Percentiles rank a stretch among this genome's conserved stretches.
Evolutionary conservation across 2,329 filamentous ascomycete genomes (phyloP).

Genomic region (Exutisphaerella laricina): DNA sequence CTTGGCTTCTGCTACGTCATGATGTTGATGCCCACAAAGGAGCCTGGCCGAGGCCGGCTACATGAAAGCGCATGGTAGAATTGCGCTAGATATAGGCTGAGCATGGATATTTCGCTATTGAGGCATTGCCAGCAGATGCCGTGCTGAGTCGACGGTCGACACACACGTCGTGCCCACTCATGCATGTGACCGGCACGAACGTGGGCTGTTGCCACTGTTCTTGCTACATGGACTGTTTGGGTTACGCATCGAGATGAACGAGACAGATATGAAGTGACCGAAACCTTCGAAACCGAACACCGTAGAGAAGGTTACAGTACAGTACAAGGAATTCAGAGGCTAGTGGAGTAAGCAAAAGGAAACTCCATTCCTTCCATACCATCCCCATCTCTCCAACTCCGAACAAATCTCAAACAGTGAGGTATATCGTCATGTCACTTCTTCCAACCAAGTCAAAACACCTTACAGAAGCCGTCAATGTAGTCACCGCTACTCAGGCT

Average conservation of each 20-base stretch:
- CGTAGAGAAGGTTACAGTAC: slow-evolving; percentile 1
- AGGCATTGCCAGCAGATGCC: no score
- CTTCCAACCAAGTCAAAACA: slow-evolving; percentile 2
- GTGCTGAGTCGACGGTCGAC: no score
- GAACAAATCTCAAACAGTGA: slow-evolving; percentile 5
- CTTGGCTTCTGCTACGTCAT: no score
- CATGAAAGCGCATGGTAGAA: no score
- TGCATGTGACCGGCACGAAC: no score
- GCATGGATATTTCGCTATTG: no score
- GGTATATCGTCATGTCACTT: slow-evolving; percentile 9
- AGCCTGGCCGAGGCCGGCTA: no score
- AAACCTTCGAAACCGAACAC: no score
- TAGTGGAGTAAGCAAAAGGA: slow-evolving; percentile 5
- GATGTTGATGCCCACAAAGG: no score
- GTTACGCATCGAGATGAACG: not conserved
- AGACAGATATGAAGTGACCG: not conserved
- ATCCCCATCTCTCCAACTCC: slow-evolving; percentile 1
- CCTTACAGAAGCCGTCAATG: slow-evolving; percentile 3
- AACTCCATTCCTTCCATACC: slow-evolving; percentile 4
- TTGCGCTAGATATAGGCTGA: no score
- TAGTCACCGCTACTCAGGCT: slow-evolving; percentile 10
- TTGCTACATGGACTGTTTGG: not conserved
- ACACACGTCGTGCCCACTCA: no score
- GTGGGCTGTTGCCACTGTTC: no score
- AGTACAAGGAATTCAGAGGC: slow-evolving; percentile 8